Evolutionary conservation across 2,329 filamentous ascomycete species (phyloP).

Genomic region (Ophiostoma pallidulum): DNA sequence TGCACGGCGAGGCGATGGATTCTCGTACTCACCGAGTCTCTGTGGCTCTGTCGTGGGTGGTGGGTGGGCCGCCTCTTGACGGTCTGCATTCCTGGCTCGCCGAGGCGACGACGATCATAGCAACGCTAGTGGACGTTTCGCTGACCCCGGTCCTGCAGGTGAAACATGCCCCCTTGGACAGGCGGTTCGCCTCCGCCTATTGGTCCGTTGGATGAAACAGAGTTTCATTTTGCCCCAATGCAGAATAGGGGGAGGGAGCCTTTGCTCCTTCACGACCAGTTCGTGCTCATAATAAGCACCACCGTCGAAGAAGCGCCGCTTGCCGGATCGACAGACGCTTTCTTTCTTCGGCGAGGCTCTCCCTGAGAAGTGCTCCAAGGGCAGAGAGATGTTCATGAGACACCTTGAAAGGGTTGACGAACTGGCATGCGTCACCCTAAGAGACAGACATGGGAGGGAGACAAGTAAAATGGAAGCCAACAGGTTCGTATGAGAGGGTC

Average conservation of each 20-base stretch:
- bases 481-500: not conserved
- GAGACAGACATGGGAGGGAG: not conserved
- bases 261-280: not conserved
- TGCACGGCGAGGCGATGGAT: too few species aligned
- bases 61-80: not conserved
- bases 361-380: too few species aligned
- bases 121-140: constrained; percentile 8
- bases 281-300: too few species aligned
- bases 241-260: not conserved
- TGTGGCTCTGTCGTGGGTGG: not conserved
- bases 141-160: constrained; percentile 4
- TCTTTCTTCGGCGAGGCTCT: too few species aligned
- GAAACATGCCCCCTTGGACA: constrained; percentile 6
- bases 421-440: not conserved
- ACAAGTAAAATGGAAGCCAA: constrained; percentile 2
- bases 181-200: not conserved
- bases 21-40: too few species aligned
- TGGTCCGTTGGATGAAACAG: constrained; percentile 8
- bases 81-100: not conserved
- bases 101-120: not conserved
- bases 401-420: not conserved
- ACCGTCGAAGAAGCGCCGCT: too few species aligned
- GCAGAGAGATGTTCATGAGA: too few species aligned
- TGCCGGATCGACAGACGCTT: too few species aligned
- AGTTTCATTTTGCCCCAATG: constrained; percentile 6